Conservation (phyloP, 2,329 filamentous ascomycete genomes). For the Colletotrichum camelliae region DNA sequence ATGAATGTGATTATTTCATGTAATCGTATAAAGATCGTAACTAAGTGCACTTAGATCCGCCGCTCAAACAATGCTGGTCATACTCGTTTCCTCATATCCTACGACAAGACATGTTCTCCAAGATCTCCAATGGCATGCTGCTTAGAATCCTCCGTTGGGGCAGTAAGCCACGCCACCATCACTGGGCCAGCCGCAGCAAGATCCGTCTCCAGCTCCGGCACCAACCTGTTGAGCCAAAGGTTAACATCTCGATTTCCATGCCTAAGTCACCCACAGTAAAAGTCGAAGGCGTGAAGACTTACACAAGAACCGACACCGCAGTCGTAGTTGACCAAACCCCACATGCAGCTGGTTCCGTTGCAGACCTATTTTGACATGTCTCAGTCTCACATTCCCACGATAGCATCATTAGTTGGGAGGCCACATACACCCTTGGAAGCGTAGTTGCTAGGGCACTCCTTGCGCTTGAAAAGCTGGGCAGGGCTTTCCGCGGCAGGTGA, state of each 20-base stretch:
- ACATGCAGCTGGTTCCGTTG: not conserved
- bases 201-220: not conserved
- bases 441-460: not conserved
- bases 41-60: not conserved
- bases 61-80: not conserved
- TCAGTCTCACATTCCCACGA: not conserved
- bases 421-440: not conserved
- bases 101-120: not conserved
- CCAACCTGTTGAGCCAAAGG: not conserved
- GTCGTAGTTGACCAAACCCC: not conserved
- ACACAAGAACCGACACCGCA: not conserved
- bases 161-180: not conserved
- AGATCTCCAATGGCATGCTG: not conserved
- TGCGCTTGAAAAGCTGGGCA: not conserved
- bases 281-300: not conserved
- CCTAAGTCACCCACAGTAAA: fast-evolving
- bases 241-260: not conserved
- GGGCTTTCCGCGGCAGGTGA: not conserved
- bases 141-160: not conserved
- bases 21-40: not conserved
- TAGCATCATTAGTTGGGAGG: not conserved
- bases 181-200: not conserved
- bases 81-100: not conserved
- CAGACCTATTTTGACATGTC: not conserved
- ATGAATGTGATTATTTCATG: not conserved